Evolutionary conservation across 129 eudicot genomes (phyloP), one percentile per base, ranked within the genome.

Genomic region (Rutidosis leptorrhynchoides): DNA sequence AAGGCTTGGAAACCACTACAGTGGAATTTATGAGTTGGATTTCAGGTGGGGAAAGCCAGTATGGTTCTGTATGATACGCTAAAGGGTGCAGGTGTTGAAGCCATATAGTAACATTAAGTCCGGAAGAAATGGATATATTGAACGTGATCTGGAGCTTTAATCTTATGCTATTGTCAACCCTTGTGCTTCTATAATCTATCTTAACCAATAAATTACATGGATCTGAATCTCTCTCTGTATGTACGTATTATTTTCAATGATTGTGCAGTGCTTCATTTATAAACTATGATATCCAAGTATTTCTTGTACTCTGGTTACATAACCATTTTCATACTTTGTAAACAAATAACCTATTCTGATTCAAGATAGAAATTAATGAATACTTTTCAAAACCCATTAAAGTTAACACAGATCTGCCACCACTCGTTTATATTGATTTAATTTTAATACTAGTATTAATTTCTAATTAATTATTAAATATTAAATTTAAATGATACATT

Each of bases 41-140:
- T 65, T 74, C 1, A 73, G 72, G 30, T 74, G 73, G 73, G 78
- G 78, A 66, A 74, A 65, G 56, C 73, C 78, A n/a, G 35, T 74
- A 19, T 74, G 78, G 78, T 66, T 65, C 37, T 74, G 35, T 52
- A 21, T 22, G 78, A 68, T 29, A 69, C 53, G 9, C 14, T 29
- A 6, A 53, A 69, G 19, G 60, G 52, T 21, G 70, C 68, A 28
- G 49, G 68, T 6, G 75, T 71, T 60, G 75, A 71, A 46, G 68
- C 75, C 37, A 46, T 23, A 20, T 23, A 20, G 68, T 71, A n/a
- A 29, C 75, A 6, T 59, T 70, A 23, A 58, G 58, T 49, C 46
- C 33, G 0, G 26, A 29, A 0, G 68, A 70, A 42, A 70, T 70
- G 75, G 68, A 46, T 35, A 70, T 58, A 70, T 58, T 10, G 75